These are phyloP conservation scores for Plasmopara viticola DNA, from an alignment of 352 stramenopile species.

Conservation along the genomic window DNA sequence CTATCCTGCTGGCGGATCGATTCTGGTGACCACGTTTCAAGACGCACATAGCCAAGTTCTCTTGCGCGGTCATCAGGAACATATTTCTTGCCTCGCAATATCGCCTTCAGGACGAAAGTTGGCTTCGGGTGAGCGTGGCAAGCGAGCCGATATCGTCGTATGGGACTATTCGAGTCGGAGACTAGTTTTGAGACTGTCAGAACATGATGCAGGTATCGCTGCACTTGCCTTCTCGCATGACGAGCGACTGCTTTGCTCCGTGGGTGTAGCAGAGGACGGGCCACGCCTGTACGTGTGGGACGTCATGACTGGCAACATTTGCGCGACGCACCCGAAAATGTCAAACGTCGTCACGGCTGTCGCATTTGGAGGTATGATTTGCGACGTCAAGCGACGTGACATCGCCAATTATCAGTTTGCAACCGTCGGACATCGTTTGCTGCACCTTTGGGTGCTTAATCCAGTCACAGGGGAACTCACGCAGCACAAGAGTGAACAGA, in stretches of 20 bases:
- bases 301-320: conserved; percentile 82
- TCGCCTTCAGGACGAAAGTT: conserved; percentile 69
- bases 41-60: conserved; percentile 82
- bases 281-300: conserved; percentile 88
- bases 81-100: conserved; percentile 78
- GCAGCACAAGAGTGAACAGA: conserved; percentile 66
- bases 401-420: conserved; percentile 85
- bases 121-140: conserved; percentile 78
- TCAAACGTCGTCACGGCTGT: conserved; percentile 47
- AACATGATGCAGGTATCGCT: conserved; percentile 89
- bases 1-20: conserved; percentile 80
- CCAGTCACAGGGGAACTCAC: conserved; percentile 72
- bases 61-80: conserved; percentile 74
- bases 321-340: conserved; percentile 74
- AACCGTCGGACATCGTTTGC: conserved; percentile 60
- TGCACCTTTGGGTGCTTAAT: conserved; percentile 85
- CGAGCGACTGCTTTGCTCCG: conserved; percentile 77
- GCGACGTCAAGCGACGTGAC: conserved; percentile 88
- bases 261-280: conserved; percentile 71
- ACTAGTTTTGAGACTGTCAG: conserved; percentile 78
- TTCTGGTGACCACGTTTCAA: conserved; percentile 72
- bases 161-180: conserved; percentile 77
- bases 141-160: conserved; percentile 82
- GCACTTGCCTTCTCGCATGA: conserved; percentile 89
- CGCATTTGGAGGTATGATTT: conserved; percentile 78